Conservation (phyloP, 495 filamentous ascomycete species). For the Xylaria curta region DNA sequence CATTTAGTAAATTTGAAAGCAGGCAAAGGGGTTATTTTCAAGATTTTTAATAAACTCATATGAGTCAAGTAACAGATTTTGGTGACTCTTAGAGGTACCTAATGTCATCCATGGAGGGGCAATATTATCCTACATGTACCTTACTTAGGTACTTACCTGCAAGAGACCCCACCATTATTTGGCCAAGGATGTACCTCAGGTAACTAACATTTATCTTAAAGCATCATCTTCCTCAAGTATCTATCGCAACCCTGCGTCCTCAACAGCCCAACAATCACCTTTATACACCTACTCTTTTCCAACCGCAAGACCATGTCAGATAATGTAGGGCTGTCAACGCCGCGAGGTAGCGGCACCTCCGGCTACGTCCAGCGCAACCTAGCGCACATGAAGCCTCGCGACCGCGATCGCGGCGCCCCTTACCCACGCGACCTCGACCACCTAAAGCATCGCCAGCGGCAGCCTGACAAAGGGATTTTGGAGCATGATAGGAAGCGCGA, state of each 20-base stretch:
- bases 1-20: background rate
- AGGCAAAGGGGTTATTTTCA: background rate
- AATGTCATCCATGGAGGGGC: constrained; percentile 10
- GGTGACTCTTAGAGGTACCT: background rate
- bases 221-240: background rate
- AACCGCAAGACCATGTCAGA: constrained; percentile 72
- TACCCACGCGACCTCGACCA: constrained; percentile 70
- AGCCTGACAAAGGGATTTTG: constrained; percentile 89
- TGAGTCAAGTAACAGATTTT: constrained; percentile 3
- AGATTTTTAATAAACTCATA: background rate
- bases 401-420: constrained; percentile 54
- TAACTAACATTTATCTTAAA: background rate
- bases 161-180: background rate
- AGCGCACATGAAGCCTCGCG: constrained; percentile 83
- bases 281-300: background rate
- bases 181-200: background rate
- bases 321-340: constrained; percentile 96
- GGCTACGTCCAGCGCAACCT: constrained; percentile 97
- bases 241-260: background rate
- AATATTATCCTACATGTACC: background rate
- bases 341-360: constrained; percentile 92
- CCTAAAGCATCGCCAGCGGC: constrained; percentile 72
- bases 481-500: constrained; percentile 90
- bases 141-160: background rate
- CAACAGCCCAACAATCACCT: background rate